Evolutionary conservation across 768 basidiomycete genomes (phyloP), one percentile per base, ranked within the genome.

Genomic region (Tylopilus plumbeoviolaceoides): DNA sequence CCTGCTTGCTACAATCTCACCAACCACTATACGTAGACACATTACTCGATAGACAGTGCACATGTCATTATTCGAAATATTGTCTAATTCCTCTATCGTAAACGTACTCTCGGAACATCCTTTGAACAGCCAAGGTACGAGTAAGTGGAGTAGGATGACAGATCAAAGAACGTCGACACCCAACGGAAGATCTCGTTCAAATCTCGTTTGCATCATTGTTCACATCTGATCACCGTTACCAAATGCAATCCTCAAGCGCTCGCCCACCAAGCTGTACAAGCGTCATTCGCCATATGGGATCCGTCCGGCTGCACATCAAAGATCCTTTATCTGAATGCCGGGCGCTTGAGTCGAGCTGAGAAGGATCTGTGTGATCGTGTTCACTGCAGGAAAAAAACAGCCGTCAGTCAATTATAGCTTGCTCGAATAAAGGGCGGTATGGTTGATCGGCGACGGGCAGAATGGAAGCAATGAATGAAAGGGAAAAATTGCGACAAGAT

Each of bases 341-440:
- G 93, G 94, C 17, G 91, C 91, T 60, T 87, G 86, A 27, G 80
- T 81, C 23, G 92, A 89, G 68, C 91, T 95, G 38, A 97, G 79
- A 62, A 91, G 77, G 21, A 94, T 87, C 59, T 83, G 84, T n/a
- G 74, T 78, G 63, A 97, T 90, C 9, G 83, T 75, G 35, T 85
- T 91, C 47, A 83, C 89, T 90, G 30, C 11, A 46, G 33, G 35
- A 36, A n/a, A n/a, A 10, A 38, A 11, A 44, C 38, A 17, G 33
- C 44, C 45, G 28, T 67, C 50, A 61, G 54, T 55, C 42, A 53
- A 45, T 39, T n/a, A n/a, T n/a, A n/a, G n/a, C n/a, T n/a, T n/a
- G n/a, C n/a, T n/a, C n/a, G n/a, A n/a, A n/a, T n/a, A n/a, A n/a
- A n/a, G n/a, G n/a, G n/a, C n/a, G n/a, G n/a, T n/a, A n/a, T n/a